Conservation (phyloP, 2,329 filamentous ascomycete genomes). For the Raffaelea deltoideospora region DNA sequence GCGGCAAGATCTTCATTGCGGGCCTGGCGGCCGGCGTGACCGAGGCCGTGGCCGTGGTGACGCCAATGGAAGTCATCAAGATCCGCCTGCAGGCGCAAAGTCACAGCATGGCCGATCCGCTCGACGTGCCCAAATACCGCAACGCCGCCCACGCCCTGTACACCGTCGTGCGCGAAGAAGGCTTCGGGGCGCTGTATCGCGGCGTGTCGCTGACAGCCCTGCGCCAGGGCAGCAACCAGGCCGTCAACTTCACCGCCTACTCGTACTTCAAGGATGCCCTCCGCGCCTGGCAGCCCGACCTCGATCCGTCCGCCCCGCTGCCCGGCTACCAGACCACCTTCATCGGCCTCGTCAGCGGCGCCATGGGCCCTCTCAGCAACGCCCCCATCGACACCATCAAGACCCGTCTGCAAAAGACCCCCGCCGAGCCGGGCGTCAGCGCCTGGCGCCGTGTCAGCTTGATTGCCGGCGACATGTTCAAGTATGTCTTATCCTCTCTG, state of each 20-base stretch:
- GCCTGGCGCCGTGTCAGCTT: slow-evolving; percentile 62
- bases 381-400: slow-evolving; percentile 99
- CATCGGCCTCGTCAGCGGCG: slow-evolving; percentile 81
- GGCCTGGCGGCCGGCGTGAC: slow-evolving; percentile 88
- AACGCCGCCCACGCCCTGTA: slow-evolving; percentile 75
- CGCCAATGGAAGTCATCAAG: slow-evolving; percentile 98
- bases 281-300: slow-evolving; percentile 57
- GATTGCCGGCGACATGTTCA: slow-evolving; percentile 78
- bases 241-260: slow-evolving; percentile 97
- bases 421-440: slow-evolving; percentile 64
- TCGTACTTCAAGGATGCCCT: slow-evolving; percentile 77
- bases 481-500: slow-evolving; percentile 27
- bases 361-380: slow-evolving; percentile 91
- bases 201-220: slow-evolving; percentile 88
- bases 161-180: slow-evolving; percentile 86
- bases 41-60: slow-evolving; percentile 91
- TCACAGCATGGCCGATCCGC: slow-evolving; percentile 92
- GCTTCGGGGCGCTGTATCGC: slow-evolving; percentile 72
- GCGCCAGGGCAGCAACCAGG: slow-evolving; percentile 92
- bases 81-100: slow-evolving; percentile 96
- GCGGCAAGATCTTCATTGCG: slow-evolving; percentile 53
- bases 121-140: slow-evolving; percentile 93
- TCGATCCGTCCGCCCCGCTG: slow-evolving; percentile 41
- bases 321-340: slow-evolving; percentile 82
- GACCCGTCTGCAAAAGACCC: slow-evolving; percentile 83